A percentile compares a stretch with the other conserved stretches of the same genome.
These are phyloP conservation scores for Sarocladium oryzae DNA, from an alignment of 2,329 filamentous ascomycete species.

Conservation along the genomic window DNA sequence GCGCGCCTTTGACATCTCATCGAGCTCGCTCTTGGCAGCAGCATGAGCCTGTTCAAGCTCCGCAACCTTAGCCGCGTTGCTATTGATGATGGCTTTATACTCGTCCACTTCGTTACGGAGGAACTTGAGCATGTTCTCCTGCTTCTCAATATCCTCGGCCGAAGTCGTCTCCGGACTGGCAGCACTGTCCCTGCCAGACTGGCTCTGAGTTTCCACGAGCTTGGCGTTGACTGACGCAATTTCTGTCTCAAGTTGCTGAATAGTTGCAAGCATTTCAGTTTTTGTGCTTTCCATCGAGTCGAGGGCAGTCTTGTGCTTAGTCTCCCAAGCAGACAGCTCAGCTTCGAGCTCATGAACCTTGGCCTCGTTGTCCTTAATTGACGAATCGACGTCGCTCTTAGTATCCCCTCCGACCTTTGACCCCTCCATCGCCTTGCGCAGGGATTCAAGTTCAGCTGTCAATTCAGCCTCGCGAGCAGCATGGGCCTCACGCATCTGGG, in stretches of 20 bases:
- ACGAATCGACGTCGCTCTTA: slow-evolving; percentile 17
- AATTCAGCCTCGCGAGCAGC: slow-evolving; percentile 70
- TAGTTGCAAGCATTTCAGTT: slow-evolving; percentile 62
- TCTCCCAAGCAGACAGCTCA: slow-evolving; percentile 69
- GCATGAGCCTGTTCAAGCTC: slow-evolving; percentile 68
- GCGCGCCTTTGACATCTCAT: slow-evolving; percentile 56
- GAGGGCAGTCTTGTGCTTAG: slow-evolving; percentile 65
- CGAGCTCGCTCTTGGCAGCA: slow-evolving; percentile 59
- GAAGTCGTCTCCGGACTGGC: slow-evolving; percentile 27
- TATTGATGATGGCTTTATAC: slow-evolving; percentile 67
- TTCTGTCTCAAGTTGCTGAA: slow-evolving; percentile 64
- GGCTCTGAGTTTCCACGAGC: slow-evolving; percentile 34
- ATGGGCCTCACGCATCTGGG: slow-evolving; percentile 65
- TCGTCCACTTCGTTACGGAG: slow-evolving; percentile 73
- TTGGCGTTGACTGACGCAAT: slow-evolving; percentile 47
- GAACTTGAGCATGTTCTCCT: slow-evolving; percentile 50
- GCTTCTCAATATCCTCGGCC: slow-evolving; percentile 28
- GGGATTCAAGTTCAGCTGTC: slow-evolving; percentile 59
- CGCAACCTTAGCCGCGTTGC: slow-evolving; percentile 62
- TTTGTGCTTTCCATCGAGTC: slow-evolving; percentile 68
- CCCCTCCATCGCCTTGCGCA: slow-evolving; percentile 52
- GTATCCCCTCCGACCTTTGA: slow-evolving; percentile 22
- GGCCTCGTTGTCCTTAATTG: slow-evolving; percentile 39
- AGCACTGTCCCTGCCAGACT: slow-evolving; percentile 34
- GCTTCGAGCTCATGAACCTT: slow-evolving; percentile 61